Conservation (phyloP, 2,329 filamentous ascomycete genomes). For the Neurospora sp. region DNA sequence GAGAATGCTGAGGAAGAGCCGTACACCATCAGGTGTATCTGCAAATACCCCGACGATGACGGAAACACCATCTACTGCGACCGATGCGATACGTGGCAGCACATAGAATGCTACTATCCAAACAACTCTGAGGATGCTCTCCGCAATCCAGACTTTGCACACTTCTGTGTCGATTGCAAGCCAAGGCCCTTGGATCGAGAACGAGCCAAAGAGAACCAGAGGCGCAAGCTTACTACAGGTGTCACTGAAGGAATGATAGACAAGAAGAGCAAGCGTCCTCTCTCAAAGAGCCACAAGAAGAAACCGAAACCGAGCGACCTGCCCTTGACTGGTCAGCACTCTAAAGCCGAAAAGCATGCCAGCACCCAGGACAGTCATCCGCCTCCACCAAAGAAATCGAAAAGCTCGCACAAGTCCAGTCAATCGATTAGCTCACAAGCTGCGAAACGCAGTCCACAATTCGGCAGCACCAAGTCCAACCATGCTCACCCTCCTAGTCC, state of each 20-base stretch:
- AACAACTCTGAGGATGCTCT: constrained; percentile 62
- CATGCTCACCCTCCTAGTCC: constrained; percentile 58
- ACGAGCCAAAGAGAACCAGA: constrained; percentile 64
- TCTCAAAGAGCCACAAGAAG: constrained; percentile 79
- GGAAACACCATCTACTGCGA: constrained; percentile 97
- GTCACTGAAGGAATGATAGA: constrained; percentile 44
- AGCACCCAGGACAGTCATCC: constrained; percentile 36
- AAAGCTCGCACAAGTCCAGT: constrained; percentile 69
- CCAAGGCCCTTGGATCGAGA: constrained; percentile 65
- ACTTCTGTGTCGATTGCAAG: constrained; percentile 84
- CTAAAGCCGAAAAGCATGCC: constrained; percentile 42
- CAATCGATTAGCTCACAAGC: constrained; percentile 64
- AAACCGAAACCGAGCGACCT: constrained; percentile 64
- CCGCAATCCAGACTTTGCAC: constrained; percentile 55
- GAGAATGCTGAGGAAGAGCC: constrained; percentile 65
- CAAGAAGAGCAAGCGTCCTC: constrained; percentile 63
- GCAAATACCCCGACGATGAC: constrained; percentile 86
- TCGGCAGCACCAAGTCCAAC: constrained; percentile 50
- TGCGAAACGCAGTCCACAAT: constrained; percentile 53
- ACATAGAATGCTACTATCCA: constrained; percentile 91
- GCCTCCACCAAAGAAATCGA: constrained; percentile 66
- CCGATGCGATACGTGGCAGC: constrained; percentile 93
- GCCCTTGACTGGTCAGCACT: constrained; percentile 56
- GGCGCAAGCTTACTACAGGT: constrained; percentile 39
- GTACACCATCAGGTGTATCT: constrained; percentile 97